Percentiles rank a stretch among this genome's conserved stretches.
These are phyloP conservation scores for Micractinium sp. DNA, from an alignment of 139 green algal genomes.

Conservation along the genomic window DNA sequence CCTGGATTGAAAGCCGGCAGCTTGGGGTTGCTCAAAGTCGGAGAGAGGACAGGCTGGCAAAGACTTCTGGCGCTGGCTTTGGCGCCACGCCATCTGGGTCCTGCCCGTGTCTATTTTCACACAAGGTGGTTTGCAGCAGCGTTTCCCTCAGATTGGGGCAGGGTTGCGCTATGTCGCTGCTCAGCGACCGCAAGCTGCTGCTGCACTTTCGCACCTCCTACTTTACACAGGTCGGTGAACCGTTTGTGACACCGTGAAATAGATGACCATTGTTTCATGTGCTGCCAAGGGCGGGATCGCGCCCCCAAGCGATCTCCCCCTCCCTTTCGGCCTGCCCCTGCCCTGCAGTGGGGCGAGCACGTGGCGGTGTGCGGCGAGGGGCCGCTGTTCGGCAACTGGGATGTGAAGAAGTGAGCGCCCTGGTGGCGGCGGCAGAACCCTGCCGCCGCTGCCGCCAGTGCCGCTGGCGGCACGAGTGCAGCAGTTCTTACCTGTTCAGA, in stretches of 20 bases:
- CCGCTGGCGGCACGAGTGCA: neutral
- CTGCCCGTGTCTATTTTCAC: no score
- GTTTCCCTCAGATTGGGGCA: no score
- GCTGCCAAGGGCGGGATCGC: no score
- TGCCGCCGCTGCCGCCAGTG: neutral
- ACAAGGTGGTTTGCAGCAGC: no score
- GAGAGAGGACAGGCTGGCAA: no score
- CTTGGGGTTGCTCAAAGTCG: no score
- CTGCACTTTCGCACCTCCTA: conserved; percentile 42
- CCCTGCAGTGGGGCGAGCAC: conserved; percentile 44
- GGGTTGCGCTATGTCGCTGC: neutral
- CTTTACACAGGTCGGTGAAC: conserved; percentile 20
- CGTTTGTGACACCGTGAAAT: no score
- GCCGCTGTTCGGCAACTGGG: conserved; percentile 39
- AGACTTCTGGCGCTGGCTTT: no score
- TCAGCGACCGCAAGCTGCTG: conserved; percentile 7
- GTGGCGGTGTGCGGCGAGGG: conserved; percentile 44
- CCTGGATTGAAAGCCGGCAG: no score
- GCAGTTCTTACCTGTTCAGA: no score
- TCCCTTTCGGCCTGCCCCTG: neutral
- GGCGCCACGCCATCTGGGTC: no score
- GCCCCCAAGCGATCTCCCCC: neutral
- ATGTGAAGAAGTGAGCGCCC: conserved; percentile 30
- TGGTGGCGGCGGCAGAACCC: neutral
- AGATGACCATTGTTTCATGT: no score